Evolutionary conservation across 371 early-diverging fungal genomes (phyloP), one percentile per base, ranked within the genome.

Genomic region (Rhizomucor pusillus): DNA sequence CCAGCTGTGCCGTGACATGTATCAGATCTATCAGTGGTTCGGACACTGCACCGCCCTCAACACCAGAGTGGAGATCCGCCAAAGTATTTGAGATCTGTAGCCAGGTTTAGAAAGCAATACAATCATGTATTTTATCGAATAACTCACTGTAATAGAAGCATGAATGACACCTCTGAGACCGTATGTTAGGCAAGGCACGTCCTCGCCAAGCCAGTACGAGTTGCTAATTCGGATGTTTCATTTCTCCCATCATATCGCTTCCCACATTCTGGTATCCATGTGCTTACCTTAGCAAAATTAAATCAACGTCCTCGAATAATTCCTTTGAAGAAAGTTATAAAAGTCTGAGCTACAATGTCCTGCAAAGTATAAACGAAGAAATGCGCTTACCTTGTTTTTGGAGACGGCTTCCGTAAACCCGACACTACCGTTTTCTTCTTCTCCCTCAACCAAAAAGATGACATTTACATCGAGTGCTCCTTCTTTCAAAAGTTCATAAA

Each of bases 21-120:
- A 90, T 73, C 67, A 92, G 60, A 52, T 89, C 88, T 22, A 86
- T 77, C 55, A 92, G 62, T 14, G 92, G 92, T 47, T 92, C 90
- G 10, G 80, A 84, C 18, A 88, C 83, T 1, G 89, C 87, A n/a
- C 92, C 92, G 48, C 92, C 92, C 66, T 89, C 87, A 6, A 92
- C 89, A 23, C 92, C 92, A 16, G 92, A 88, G 66, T 92, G 92
- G 12, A 89, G 67, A 51, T 92, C 92, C 11, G 79, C 70, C 16
- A 79, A 62, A 14, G 79, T 63, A 55, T 85, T 81, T 52, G 69
- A 72, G 14, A 79, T 79, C 29, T 67, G 51, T 20, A n/a, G 16
- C 43, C 23, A 29, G 3, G 49, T 9, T 35, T 20, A 36, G 39
- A 36, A 29, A 29, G 7, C 3, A 29, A 16, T 34, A 16, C 12